A percentile compares a stretch with the other conserved stretches of the same genome.
Conservation (phyloP, 1,284 basidiomycete genomes). For the Caloboletus firmus region DNA sequence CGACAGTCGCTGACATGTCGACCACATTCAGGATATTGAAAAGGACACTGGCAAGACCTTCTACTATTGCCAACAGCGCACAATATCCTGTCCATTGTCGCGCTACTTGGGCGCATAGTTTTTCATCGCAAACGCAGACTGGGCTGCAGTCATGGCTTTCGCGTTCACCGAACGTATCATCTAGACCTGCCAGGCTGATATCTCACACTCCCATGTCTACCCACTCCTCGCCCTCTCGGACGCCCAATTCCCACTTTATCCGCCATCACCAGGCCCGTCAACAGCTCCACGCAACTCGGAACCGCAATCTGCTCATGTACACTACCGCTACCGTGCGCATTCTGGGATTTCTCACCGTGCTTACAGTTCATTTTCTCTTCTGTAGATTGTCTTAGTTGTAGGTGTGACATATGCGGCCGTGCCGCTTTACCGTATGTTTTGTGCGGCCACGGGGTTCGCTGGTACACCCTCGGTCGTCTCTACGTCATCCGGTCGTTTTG, state of each 20-base stretch:
- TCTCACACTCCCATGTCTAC: conserved; percentile 10
- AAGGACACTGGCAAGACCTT: neutral
- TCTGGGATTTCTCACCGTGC: neutral
- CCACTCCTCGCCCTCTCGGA: conserved; percentile 3
- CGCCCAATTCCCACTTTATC: conserved; percentile 2
- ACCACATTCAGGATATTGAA: neutral
- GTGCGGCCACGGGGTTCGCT: conserved; percentile 94
- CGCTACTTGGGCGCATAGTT: neutral
- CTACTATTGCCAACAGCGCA: too few species aligned
- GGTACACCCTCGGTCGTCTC: conserved; percentile 83
- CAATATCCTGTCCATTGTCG: neutral
- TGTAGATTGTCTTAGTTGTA: conserved; percentile 74
- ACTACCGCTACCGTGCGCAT: conserved; percentile 69
- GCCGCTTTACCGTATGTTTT: conserved; percentile 96
- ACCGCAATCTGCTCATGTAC: conserved; percentile 78
- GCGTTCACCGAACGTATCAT: neutral
- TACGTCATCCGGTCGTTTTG: conserved; percentile 71
- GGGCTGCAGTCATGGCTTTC: conserved; percentile 5
- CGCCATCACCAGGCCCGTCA: conserved; percentile 33
- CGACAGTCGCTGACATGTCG: conserved; percentile 1
- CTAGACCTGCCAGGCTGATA: neutral
- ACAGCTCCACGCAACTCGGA: conserved; percentile 50
- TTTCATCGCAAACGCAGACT: neutral
- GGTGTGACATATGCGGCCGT: conserved; percentile 96
- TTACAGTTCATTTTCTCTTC: conserved; percentile 1